phyloP scores from a whole-genome alignment of 768 basidiomycete genomes.

The Rhizopogon sp. region DNA sequence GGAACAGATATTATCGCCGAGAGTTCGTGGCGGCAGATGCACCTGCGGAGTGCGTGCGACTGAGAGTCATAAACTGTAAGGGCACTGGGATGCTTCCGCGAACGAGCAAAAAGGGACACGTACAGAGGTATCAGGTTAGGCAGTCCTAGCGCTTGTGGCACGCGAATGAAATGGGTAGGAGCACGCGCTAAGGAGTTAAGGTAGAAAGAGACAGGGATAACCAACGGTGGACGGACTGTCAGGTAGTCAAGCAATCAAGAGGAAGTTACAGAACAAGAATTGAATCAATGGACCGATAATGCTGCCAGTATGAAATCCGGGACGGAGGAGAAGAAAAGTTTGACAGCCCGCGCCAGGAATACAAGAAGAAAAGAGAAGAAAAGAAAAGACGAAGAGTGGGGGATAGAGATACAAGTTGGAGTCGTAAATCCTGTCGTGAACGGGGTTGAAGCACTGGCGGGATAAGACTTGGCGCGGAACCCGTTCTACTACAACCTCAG shows the following conservation, averaged over 20 bases:
- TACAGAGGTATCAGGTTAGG: not conserved
- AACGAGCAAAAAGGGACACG: not conserved
- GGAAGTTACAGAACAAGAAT: not conserved
- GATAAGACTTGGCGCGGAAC: conserved; percentile 4
- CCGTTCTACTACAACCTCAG: conserved; percentile 15
- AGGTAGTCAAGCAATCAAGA: conserved; percentile 6
- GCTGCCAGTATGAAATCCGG: not conserved
- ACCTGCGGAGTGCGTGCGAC: not conserved
- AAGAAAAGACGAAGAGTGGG: not conserved
- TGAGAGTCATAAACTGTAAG: not conserved
- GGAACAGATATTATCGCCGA: not conserved
- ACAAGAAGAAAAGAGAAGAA: not conserved
- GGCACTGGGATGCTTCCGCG: not conserved
- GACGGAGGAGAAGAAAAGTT: not conserved
- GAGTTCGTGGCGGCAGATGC: not conserved
- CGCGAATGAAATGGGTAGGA: not conserved
- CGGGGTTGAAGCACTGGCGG: conserved; percentile 16
- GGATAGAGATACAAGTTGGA: conserved; percentile 20
- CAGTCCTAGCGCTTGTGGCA: not conserved
- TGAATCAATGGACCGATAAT: not conserved
- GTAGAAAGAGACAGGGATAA: not conserved
- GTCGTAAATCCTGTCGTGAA: conserved; percentile 18
- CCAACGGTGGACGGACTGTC: not conserved
- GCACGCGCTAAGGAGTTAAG: not conserved
- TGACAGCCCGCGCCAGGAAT: not conserved